Percentiles rank a stretch among this genome's conserved stretches.
Evolutionary conservation across 768 basidiomycete genomes (phyloP).

Genomic region (Arthromyces matolae): DNA sequence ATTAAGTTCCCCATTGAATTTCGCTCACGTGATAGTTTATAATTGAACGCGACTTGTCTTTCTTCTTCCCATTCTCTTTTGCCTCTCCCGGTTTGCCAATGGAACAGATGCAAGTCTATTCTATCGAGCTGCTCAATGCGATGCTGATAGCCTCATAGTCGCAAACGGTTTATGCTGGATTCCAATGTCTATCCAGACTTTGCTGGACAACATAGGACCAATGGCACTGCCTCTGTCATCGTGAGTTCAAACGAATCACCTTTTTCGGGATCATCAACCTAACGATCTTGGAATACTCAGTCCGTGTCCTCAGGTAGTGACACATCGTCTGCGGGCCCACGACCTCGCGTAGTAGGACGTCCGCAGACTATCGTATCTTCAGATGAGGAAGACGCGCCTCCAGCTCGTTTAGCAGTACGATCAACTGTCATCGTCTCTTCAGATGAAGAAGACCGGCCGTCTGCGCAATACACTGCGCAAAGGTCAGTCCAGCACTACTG

Average conservation of each 20-base stretch:
- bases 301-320: constrained; percentile 28
- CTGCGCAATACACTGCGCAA: constrained; percentile 6
- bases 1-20: neutral
- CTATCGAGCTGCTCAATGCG: too few species aligned
- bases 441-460: constrained; percentile 31
- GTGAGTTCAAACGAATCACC: constrained; percentile 20
- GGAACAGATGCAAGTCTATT: constrained; percentile 29
- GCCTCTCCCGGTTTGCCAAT: constrained; percentile 25
- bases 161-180: constrained; percentile 30
- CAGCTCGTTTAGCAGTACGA: neutral
- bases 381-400: neutral
- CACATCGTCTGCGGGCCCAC: constrained; percentile 13
- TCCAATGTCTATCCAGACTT: constrained; percentile 31
- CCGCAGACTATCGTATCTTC: constrained; percentile 6
- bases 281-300: constrained; percentile 9
- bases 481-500: too few species aligned
- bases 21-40: constrained; percentile 23
- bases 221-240: constrained; percentile 21
- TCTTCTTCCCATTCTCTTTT: neutral
- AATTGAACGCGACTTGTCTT: constrained; percentile 23
- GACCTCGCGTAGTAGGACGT: constrained; percentile 12
- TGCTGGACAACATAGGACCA: constrained; percentile 18
- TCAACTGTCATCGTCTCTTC: constrained; percentile 31
- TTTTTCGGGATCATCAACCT: neutral
- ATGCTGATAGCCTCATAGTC: too few species aligned